Evolutionary conservation across 441 rosid species (phyloP), one percentile per base, ranked within the genome.

Genomic region (Mallotus japonicus): DNA sequence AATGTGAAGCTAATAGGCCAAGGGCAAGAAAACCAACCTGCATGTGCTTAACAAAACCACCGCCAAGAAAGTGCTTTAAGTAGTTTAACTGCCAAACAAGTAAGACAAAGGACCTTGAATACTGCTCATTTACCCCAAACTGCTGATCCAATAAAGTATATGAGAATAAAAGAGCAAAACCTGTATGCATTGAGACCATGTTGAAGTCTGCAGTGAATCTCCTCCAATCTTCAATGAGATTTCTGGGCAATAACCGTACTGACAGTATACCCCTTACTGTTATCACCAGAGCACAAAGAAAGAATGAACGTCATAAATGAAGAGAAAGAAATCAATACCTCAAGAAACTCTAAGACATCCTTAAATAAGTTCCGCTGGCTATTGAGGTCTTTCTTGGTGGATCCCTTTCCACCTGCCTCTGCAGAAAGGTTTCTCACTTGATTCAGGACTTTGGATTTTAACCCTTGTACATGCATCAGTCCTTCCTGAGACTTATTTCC

Each of bases 341-440:
- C 97, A 62, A 95, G 86, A 81, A 82, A 89, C 67, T 92, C 97
- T 72, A 88, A 71, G 22, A 96, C 76, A 78, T 92, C 97, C 84
- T 82, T 91, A 73, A 96, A 96, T 72, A 90, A 76, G 81, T 89
- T 92, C 16, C 97, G 80, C 82, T 96, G 98, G 76, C 78, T 87
- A 81, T 78, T 90, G 53, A 96, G 98, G 80, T 90, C 96, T 82
- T 93, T 93, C 90, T 96, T 93, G 24, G 87, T 81, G 40, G 98
- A 90, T 76, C 99, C 98, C 83, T 92, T 96, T 71, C 97, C 98
- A 55, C 89, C 97, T 16, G 99, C 99, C 86, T 93, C 99, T 20
- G 75, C 80, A 74, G 97, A 83, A 59, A 93, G 97, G 78, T 73
- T 76, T 81, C 88, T 86, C 67, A 89, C 92, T 85, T 93, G 95